Conservation (phyloP, 257 asterid genomes). For the Hygrophila difformis region DNA sequence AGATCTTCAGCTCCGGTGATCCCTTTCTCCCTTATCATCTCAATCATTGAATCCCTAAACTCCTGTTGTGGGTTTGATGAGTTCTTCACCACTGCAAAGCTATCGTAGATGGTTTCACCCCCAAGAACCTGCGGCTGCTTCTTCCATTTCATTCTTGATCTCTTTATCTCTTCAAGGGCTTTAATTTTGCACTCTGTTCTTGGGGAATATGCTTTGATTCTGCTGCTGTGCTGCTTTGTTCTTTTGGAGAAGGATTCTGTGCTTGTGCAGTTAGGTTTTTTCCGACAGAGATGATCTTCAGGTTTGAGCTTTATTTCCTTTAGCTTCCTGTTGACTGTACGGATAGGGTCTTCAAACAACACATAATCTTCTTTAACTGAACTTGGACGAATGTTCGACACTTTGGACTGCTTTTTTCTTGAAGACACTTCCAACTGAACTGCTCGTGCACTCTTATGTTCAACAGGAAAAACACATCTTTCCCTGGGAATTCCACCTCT, state of each 20-base stretch:
- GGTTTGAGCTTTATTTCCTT: not conserved
- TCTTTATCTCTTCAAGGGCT: constrained; percentile 58
- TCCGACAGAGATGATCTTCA: constrained; percentile 16
- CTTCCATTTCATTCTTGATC: constrained; percentile 35
- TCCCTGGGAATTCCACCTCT: too few relatives aligned
- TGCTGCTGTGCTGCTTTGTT: constrained; percentile 14
- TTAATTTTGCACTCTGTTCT: constrained; percentile 59
- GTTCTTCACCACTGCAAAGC: constrained; percentile 60
- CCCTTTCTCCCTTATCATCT: constrained; percentile 67
- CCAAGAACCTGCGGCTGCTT: constrained; percentile 16
- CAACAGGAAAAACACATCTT: too few relatives aligned
- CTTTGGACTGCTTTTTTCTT: too few relatives aligned
- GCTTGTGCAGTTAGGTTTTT: constrained; percentile 20
- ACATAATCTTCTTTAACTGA: too few relatives aligned
- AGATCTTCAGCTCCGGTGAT: constrained; percentile 52
- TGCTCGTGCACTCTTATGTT: too few relatives aligned
- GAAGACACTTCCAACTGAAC: too few relatives aligned
- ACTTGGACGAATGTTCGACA: too few relatives aligned
- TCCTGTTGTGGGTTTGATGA: constrained; percentile 54
- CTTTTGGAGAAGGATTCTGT: constrained; percentile 18
- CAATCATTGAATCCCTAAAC: constrained; percentile 79
- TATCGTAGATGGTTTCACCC: constrained; percentile 31
- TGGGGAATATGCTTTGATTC: constrained; percentile 29
- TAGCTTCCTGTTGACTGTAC: constrained; percentile 16
- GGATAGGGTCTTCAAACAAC: too few relatives aligned